phyloP scores from a whole-genome alignment of 2,329 filamentous ascomycete genomes.

The Aspergillus novoparasiticus region DNA sequence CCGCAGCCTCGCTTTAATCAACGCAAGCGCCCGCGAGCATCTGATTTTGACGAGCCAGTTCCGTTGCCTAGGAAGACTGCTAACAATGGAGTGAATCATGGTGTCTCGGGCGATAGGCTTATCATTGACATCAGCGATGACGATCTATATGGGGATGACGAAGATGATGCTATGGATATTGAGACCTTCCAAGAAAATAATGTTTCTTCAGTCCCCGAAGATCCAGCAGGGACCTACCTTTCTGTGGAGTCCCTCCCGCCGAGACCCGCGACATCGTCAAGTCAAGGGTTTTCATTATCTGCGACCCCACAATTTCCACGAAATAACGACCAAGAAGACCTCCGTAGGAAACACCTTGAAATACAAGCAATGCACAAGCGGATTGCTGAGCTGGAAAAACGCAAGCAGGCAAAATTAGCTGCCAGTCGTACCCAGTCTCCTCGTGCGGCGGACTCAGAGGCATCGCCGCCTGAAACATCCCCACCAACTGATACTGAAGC shows the following conservation, averaged over 20 bases:
- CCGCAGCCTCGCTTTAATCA: constrained; percentile 27
- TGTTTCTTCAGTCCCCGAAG: constrained; percentile 17
- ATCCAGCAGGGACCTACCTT: constrained; percentile 46
- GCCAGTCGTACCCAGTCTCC: constrained; percentile 42
- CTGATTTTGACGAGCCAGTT: constrained; percentile 67
- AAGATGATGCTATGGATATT: constrained; percentile 34
- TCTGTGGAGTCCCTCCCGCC: constrained; percentile 45
- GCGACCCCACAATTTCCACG: constrained; percentile 40
- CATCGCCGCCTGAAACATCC: constrained; percentile 21
- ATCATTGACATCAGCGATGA: constrained; percentile 86
- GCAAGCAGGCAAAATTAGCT: constrained; percentile 45
- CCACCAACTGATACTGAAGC: constrained; percentile 12
- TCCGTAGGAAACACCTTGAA: constrained; percentile 52
- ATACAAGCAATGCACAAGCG: constrained; percentile 51
- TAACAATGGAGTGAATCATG: constrained; percentile 51
- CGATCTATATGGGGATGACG: constrained; percentile 49
- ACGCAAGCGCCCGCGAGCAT: constrained; percentile 66
- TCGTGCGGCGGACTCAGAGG: constrained; percentile 25
- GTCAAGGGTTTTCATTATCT: constrained; percentile 43
- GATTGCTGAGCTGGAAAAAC: constrained; percentile 53
- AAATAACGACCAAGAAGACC: constrained; percentile 43
- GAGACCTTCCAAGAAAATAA: constrained; percentile 34
- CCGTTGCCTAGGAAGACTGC: constrained; percentile 62
- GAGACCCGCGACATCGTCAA: constrained; percentile 43
- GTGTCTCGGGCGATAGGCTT: constrained; percentile 59